Evolutionary conservation across 164 flowering plant genomes (phyloP).

Genomic region (Vitis rotundifolia): DNA sequence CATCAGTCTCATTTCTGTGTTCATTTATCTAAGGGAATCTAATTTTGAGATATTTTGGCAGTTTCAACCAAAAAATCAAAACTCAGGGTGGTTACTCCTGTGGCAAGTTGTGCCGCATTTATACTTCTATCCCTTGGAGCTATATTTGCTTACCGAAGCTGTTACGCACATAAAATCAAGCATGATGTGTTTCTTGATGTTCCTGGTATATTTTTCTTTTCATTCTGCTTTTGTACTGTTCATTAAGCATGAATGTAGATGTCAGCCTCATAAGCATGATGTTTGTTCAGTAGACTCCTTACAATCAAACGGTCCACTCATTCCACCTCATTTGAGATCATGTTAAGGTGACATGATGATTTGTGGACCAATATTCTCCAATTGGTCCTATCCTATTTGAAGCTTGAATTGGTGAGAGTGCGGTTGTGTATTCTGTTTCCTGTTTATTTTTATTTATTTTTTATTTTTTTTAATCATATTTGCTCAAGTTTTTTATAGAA

Average conservation of each 20-base stretch:
- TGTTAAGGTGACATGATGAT: not conserved
- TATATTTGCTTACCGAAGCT: slow-evolving; percentile 36
- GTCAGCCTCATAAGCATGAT: not conserved
- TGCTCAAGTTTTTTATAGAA: not conserved
- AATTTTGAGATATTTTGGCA: slow-evolving; percentile 24
- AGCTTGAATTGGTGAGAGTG: not conserved
- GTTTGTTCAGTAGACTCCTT: slow-evolving; percentile 1
- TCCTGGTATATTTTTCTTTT: slow-evolving; percentile 42
- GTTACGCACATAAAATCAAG: slow-evolving; percentile 29
- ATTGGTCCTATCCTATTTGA: not conserved
- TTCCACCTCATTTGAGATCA: not conserved
- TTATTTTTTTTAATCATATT: not conserved
- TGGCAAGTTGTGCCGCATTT: slow-evolving; percentile 50
- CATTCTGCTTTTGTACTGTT: not conserved
- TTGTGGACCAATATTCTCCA: not conserved
- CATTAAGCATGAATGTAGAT: not conserved
- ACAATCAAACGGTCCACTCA: not conserved
- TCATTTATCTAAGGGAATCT: not conserved
- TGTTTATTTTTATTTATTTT: not conserved
- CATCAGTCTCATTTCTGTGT: not conserved
- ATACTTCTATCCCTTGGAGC: slow-evolving; percentile 50
- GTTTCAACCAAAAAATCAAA: slow-evolving; percentile 47
- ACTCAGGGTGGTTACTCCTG: slow-evolving; percentile 32
- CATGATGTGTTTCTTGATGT: slow-evolving; percentile 75
- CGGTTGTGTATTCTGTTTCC: not conserved